These are phyloP conservation scores for Ascochyta viciae-villosae DNA, from an alignment of 2,329 filamentous ascomycete species.

Conservation along the genomic window DNA sequence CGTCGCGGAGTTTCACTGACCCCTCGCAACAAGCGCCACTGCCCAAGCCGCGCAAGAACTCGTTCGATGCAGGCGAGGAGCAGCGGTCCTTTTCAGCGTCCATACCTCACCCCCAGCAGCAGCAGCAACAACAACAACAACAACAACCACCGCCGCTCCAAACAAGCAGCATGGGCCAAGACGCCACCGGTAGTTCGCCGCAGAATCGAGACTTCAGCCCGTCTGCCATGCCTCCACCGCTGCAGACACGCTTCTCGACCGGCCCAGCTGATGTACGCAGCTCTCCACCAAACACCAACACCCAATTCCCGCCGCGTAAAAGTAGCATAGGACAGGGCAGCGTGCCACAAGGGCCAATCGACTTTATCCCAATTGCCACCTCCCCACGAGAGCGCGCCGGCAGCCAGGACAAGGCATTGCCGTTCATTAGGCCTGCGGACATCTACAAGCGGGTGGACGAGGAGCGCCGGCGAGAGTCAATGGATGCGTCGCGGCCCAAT, in stretches of 20 bases:
- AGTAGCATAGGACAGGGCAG: slow-evolving; percentile 63
- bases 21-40: slow-evolving; percentile 43
- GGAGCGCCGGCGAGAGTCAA: slow-evolving; percentile 65
- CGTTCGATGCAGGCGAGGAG: slow-evolving; percentile 64
- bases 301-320: slow-evolving; percentile 66
- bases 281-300: slow-evolving; percentile 42
- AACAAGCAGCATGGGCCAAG: slow-evolving; percentile 38
- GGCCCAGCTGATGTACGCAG: slow-evolving; percentile 41
- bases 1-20: slow-evolving; percentile 51
- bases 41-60: slow-evolving; percentile 51
- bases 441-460: slow-evolving; percentile 77
- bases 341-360: slow-evolving; percentile 21
- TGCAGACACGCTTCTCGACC: slow-evolving; percentile 54
- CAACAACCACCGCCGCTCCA: slow-evolving; percentile 30
- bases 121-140: slow-evolving; percentile 19
- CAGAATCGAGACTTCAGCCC: slow-evolving; percentile 60
- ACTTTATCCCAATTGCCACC: slow-evolving; percentile 20
- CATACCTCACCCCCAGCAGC: slow-evolving; percentile 30
- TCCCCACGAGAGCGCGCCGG: slow-evolving; percentile 38
- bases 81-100: slow-evolving; percentile 56
- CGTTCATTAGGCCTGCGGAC: slow-evolving; percentile 76
- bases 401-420: slow-evolving; percentile 59
- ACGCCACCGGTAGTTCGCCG: slow-evolving; percentile 45
- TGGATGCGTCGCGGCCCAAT: slow-evolving; percentile 65
- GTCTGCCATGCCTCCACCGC: slow-evolving; percentile 59